Percentiles rank a stretch among this genome's conserved stretches.
Evolutionary conservation across 2,329 filamentous ascomycete species (phyloP).

Genomic region (Alternaria gaisen): DNA sequence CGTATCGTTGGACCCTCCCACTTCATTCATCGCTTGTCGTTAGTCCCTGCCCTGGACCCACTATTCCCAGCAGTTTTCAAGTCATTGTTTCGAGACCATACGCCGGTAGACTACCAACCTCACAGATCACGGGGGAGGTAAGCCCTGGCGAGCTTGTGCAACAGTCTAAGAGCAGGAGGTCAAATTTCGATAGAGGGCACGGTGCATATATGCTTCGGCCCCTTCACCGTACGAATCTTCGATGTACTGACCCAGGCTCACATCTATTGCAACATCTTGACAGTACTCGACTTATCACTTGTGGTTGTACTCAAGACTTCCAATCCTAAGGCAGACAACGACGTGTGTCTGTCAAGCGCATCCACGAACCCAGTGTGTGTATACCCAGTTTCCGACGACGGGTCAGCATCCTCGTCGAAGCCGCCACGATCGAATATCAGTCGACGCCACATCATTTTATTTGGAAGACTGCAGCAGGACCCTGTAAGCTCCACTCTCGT

Average conservation of each 20-base stretch:
- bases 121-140: constrained; percentile 44
- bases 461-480: constrained; percentile 45
- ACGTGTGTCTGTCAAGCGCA: constrained; percentile 26
- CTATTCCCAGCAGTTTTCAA: constrained; percentile 17
- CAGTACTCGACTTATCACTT: constrained; percentile 9
- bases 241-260: constrained; percentile 19
- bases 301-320: constrained; percentile 11
- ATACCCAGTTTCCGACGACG: constrained; percentile 41
- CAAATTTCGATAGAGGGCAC: constrained; percentile 39
- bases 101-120: constrained; percentile 40
- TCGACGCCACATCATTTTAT: constrained; percentile 47
- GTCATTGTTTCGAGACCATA: constrained; percentile 29
- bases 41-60: constrained; percentile 20
- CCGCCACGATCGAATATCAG: constrained; percentile 44
- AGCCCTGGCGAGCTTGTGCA: constrained; percentile 45
- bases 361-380: constrained; percentile 38
- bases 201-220: constrained; percentile 49
- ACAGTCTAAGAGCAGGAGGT: constrained; percentile 37
- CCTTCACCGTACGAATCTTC: constrained; percentile 30
- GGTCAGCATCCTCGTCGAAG: constrained; percentile 41
- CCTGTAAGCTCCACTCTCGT: constrained; percentile 48
- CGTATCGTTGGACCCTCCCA: constrained; percentile 33
- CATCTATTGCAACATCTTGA: constrained; percentile 10
- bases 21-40: constrained; percentile 30
- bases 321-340: constrained; percentile 24